Percentiles rank a stretch among this genome's conserved stretches.
phyloP scores from a whole-genome alignment of 1,284 basidiomycete species.

The Mycena sp. region DNA sequence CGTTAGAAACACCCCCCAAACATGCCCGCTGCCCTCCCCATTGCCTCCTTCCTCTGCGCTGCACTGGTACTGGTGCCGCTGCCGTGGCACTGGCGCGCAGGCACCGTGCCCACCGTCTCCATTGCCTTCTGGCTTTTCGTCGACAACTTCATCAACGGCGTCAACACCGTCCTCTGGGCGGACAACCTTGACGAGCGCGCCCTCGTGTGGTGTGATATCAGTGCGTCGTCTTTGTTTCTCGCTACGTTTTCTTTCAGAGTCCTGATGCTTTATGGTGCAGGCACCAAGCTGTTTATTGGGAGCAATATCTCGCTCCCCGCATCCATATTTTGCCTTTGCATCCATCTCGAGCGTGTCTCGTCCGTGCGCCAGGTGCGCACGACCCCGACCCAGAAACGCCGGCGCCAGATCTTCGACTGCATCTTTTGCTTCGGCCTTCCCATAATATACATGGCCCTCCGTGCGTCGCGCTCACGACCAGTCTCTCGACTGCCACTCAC shows the following conservation, averaged over 20 bases:
- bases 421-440: conserved; percentile 54
- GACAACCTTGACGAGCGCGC: conserved; percentile 53
- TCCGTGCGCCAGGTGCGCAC: conserved; percentile 41
- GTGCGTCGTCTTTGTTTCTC: conserved; percentile 46
- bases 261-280: conserved; percentile 41
- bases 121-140: conserved; percentile 66
- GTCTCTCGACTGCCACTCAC: background rate
- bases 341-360: conserved; percentile 55
- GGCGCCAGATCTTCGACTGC: conserved; percentile 49
- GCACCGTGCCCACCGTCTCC: conserved; percentile 64
- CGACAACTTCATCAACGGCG: conserved; percentile 57
- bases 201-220: conserved; percentile 75
- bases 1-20: too few species aligned
- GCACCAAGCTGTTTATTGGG: conserved; percentile 49
- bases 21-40: too few species aligned
- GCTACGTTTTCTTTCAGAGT: background rate
- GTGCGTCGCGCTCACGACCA: conserved; percentile 46
- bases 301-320: conserved; percentile 65
- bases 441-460: conserved; percentile 51
- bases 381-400: conserved; percentile 39
- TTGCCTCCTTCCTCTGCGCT: too few species aligned
- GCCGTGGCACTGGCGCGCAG: conserved; percentile 55
- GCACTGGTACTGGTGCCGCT: conserved; percentile 53
- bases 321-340: conserved; percentile 62
- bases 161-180: conserved; percentile 69